Conservation (phyloP, 2,329 filamentous ascomycete species). For the Fusarium kyushuense region DNA sequence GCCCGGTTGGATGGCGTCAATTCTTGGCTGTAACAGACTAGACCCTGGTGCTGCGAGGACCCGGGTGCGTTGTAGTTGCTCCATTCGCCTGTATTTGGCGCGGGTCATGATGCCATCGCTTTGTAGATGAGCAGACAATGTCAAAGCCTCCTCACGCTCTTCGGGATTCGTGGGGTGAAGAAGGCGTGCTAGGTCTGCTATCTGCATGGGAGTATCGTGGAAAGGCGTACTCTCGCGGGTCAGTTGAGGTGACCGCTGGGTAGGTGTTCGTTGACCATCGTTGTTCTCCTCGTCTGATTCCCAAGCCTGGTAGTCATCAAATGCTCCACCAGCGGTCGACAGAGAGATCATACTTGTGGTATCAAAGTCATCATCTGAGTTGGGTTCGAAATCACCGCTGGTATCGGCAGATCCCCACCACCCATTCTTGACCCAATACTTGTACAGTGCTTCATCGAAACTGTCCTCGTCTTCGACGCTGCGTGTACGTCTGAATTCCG, state of each 20-base stretch:
- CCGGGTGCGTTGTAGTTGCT: slow-evolving; percentile 76
- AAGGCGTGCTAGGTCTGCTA: slow-evolving; percentile 79
- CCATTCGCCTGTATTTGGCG: slow-evolving; percentile 76
- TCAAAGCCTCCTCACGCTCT: slow-evolving; percentile 82
- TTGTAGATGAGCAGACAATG: slow-evolving; percentile 83
- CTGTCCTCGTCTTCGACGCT: slow-evolving; percentile 68
- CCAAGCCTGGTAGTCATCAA: slow-evolving; percentile 62
- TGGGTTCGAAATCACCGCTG: slow-evolving; percentile 80
- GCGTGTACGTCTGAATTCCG: slow-evolving; percentile 74
- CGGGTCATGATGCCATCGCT: slow-evolving; percentile 82
- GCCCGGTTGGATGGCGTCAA: slow-evolving; percentile 21
- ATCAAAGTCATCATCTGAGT: slow-evolving; percentile 71
- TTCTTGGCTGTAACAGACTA: slow-evolving; percentile 33
- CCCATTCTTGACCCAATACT: slow-evolving; percentile 85
- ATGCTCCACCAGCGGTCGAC: slow-evolving; percentile 57
- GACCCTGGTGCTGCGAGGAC: slow-evolving; percentile 60
- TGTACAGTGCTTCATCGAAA: slow-evolving; percentile 81
- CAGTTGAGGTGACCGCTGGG: slow-evolving; percentile 67
- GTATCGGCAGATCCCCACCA: slow-evolving; percentile 86
- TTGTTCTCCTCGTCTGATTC: slow-evolving; percentile 59
- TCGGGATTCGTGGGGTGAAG: slow-evolving; percentile 83
- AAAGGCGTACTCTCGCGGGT: slow-evolving; percentile 68
- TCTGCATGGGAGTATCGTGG: slow-evolving; percentile 72
- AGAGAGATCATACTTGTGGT: slow-evolving; percentile 82
- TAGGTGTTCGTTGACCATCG: slow-evolving; percentile 77